Conservation (phyloP, 495 filamentous ascomycete genomes). For the Hypoxylon trugodes region DNA sequence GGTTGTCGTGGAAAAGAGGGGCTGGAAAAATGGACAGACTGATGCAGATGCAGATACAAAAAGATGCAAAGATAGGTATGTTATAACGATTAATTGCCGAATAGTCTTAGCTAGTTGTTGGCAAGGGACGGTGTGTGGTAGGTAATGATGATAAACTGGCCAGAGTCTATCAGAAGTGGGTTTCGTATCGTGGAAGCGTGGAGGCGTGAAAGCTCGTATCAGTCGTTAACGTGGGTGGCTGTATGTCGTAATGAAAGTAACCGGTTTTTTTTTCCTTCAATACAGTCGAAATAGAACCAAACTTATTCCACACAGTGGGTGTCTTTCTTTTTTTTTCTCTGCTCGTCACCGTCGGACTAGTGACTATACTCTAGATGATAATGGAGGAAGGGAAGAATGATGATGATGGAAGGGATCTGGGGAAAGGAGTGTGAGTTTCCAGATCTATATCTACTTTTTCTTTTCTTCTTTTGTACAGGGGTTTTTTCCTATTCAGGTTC, state of each 20-base stretch:
- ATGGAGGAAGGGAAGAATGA: slow-evolving; percentile 37
- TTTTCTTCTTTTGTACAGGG: slow-evolving; percentile 22
- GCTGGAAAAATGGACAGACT: slow-evolving; percentile 21
- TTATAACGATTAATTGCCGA: slow-evolving; percentile 36
- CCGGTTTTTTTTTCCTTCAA: slow-evolving; percentile 41
- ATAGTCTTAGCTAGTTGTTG: slow-evolving; percentile 25
- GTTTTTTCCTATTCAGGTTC: slow-evolving; percentile 29
- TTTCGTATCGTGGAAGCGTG: slow-evolving; percentile 40
- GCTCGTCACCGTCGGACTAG: slow-evolving; percentile 16
- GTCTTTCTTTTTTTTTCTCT: slow-evolving; percentile 4
- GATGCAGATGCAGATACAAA: too few species aligned
- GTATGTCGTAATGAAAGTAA: slow-evolving; percentile 38
- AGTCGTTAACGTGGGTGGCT: slow-evolving; percentile 33
- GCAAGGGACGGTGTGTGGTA: slow-evolving; percentile 15
- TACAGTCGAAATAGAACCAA: slow-evolving; percentile 34
- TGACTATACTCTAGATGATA: slow-evolving; percentile 29
- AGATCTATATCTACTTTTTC: slow-evolving; percentile 44
- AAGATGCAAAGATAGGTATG: too few species aligned
- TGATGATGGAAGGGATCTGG: slow-evolving; percentile 36
- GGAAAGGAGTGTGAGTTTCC: slow-evolving; percentile 34
- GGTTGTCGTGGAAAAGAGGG: slow-evolving; percentile 38
- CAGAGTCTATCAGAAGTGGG: slow-evolving; percentile 35
- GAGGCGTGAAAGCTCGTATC: too few species aligned
- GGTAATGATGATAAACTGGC: slow-evolving; percentile 36
- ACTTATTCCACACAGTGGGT: slow-evolving; percentile 39